Evolutionary conservation across 2,329 filamentous ascomycete species (phyloP), one percentile per base, ranked within the genome.

Genomic region (Phaeomoniella chlamydospora): DNA sequence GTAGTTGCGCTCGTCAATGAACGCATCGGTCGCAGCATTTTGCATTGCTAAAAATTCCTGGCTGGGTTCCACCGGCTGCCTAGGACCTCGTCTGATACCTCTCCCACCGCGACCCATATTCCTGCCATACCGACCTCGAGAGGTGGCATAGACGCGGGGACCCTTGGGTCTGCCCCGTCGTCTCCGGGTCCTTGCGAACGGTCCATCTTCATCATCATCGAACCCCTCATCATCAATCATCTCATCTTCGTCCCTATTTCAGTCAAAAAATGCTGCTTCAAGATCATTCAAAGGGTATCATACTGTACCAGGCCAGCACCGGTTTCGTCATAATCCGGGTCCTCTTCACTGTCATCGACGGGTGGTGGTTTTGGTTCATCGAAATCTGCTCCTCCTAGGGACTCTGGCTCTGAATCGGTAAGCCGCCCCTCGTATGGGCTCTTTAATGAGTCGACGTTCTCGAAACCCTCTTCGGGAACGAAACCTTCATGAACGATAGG

Each of bases 21-120:
- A 67, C 13, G 64, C 63, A 33, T 57, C 58, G 2, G 60, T 65
- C 16, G 64, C 64, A 38, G 61, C 54, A 4, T 61, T 60, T 45
- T 65, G 61, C 31, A 65, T 42, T 13, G 58, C 45, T 33, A 63
- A 65, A 50, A 67, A 67, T 37, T 67, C 62, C 6, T 54, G 52
- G 34, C 61, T 61, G 12, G 64, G 64, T 35, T 67, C 64, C 29
- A 65, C 29, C 3, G 62, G 55, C 42, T 58, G 62, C 17, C 61
- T 56, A 13, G 60, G 59, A 3, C 64, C 64, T 45, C 60, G 53
- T 42, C 56, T 64, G 45, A 61, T 50, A 15, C 62, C 62, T 43
- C 59, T 62, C n/a, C 52, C 52, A 42, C 60, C 59, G 29, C 61
- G 52, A 19, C 46, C 41, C 11, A 34, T 12, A 18, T 18, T 10